Evolutionary conservation across 2,329 filamentous ascomycete species (phyloP).

Genomic region (Xylariaceae sp.): DNA sequence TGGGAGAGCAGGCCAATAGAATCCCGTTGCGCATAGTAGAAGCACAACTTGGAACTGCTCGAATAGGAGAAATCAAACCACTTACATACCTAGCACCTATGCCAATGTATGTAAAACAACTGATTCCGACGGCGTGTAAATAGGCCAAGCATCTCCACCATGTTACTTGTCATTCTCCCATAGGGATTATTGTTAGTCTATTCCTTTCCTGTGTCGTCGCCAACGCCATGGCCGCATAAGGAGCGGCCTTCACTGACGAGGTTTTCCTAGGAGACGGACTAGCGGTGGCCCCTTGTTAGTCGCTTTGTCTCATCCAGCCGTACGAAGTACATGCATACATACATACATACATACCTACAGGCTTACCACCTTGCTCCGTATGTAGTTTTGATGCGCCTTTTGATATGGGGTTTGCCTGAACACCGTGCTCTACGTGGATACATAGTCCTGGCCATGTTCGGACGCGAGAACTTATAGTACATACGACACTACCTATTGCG

Average conservation of each 20-base stretch:
- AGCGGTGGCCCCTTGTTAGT: constrained; percentile 14
- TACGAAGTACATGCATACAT: no score
- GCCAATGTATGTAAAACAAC: no score
- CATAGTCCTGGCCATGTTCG: not conserved
- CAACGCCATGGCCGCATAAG: constrained; percentile 16
- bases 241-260: constrained; percentile 17
- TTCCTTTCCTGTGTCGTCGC: constrained; percentile 8
- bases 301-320: not conserved
- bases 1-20: constrained; percentile 20
- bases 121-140: not conserved
- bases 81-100: not conserved
- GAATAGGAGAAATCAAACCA: constrained; percentile 7
- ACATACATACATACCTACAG: no score
- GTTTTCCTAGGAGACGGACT: constrained; percentile 1
- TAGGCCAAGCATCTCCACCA: not conserved
- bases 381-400: no score
- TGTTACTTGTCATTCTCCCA: constrained; percentile 10
- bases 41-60: constrained; percentile 15
- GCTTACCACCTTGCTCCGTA: not conserved
- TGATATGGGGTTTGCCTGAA: not conserved
- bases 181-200: constrained; percentile 5
- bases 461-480: no score
- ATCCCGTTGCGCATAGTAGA: constrained; percentile 8
- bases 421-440: not conserved
- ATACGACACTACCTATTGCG: no score